Percentiles rank a stretch among this genome's conserved stretches.
Evolutionary conservation across 306 rosid species (phyloP).

Genomic region (Crataegus laevigata): DNA sequence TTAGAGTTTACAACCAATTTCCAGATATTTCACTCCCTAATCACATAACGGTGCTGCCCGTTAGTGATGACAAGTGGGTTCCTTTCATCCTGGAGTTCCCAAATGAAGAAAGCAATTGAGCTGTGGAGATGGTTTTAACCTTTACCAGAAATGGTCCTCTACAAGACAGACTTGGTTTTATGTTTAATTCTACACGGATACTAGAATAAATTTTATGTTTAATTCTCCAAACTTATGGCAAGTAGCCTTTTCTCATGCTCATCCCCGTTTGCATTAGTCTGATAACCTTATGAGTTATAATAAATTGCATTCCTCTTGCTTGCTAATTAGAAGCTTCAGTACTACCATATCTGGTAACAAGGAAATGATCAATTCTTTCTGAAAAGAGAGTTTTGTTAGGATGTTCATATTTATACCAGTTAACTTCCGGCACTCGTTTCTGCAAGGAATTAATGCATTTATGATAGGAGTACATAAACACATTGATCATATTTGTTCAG

Average conservation of each 20-base stretch:
- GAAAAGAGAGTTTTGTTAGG: too few species aligned
- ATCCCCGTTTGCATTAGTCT: background rate
- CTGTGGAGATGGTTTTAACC: background rate
- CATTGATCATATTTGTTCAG: background rate
- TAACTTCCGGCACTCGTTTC: background rate
- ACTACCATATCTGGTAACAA: too few species aligned
- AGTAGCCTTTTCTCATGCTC: background rate
- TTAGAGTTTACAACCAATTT: conserved; percentile 35
- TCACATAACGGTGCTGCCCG: conserved; percentile 24
- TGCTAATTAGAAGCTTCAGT: too few species aligned
- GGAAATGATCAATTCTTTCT: too few species aligned
- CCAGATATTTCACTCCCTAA: conserved; percentile 29
- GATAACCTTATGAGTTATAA: background rate
- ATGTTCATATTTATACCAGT: background rate
- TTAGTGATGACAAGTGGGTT: conserved; percentile 41
- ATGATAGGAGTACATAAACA: background rate
- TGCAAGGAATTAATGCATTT: background rate
- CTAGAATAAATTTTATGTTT: background rate
- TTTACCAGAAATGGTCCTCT: too few species aligned
- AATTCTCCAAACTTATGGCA: background rate
- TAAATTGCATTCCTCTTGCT: too few species aligned
- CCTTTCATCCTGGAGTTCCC: conserved; percentile 40
- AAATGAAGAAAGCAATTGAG: conserved; percentile 20
- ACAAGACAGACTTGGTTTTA: background rate
- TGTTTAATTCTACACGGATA: background rate